These are phyloP conservation scores for Yamadazyma siamensis DNA, from an alignment of 1,139 yeast species.

Conservation along the genomic window DNA sequence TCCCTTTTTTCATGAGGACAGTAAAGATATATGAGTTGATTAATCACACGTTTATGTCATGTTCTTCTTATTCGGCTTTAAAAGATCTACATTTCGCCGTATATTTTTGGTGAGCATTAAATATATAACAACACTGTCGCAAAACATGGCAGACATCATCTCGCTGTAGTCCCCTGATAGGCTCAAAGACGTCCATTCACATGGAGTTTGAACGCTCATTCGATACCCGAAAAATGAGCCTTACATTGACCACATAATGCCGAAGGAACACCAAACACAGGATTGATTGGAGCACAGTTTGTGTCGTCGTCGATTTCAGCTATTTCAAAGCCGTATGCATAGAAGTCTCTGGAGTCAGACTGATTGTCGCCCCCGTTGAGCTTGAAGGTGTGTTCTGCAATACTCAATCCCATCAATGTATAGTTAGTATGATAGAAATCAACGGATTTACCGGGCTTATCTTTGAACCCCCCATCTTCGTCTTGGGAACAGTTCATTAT, in stretches of 20 bases:
- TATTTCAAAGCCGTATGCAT: slow-evolving; percentile 28
- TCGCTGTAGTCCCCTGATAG: too few species aligned
- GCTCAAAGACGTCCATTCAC: too few species aligned
- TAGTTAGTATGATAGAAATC: slow-evolving; percentile 94
- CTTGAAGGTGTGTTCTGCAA: slow-evolving; percentile 54
- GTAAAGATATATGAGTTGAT: too few species aligned
- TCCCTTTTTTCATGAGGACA: too few species aligned
- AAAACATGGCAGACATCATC: too few species aligned
- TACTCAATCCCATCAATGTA: slow-evolving; percentile 71
- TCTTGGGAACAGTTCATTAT: slow-evolving; percentile 74
- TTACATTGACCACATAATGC: slow-evolving; percentile 22
- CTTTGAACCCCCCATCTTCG: slow-evolving; percentile 70
- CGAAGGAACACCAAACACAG: slow-evolving; percentile 62
- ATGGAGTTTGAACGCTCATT: too few species aligned
- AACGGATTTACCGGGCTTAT: slow-evolving; percentile 78
- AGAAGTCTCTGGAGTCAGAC: slow-evolving; percentile 5
- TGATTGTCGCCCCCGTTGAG: slow-evolving; percentile 10
- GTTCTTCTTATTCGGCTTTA: too few species aligned
- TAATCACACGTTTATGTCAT: too few species aligned
- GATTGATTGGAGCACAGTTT: slow-evolving; percentile 45
- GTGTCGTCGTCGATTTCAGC: slow-evolving; percentile 18
- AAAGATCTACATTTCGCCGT: too few species aligned
- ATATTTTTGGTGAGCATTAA: too few species aligned
- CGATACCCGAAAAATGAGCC: slow-evolving; percentile 12
- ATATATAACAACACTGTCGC: too few species aligned